A percentile compares a stretch with the other conserved stretches of the same genome.
phyloP scores from a whole-genome alignment of 345 rosid species.

The Stellera chamaejasme region DNA sequence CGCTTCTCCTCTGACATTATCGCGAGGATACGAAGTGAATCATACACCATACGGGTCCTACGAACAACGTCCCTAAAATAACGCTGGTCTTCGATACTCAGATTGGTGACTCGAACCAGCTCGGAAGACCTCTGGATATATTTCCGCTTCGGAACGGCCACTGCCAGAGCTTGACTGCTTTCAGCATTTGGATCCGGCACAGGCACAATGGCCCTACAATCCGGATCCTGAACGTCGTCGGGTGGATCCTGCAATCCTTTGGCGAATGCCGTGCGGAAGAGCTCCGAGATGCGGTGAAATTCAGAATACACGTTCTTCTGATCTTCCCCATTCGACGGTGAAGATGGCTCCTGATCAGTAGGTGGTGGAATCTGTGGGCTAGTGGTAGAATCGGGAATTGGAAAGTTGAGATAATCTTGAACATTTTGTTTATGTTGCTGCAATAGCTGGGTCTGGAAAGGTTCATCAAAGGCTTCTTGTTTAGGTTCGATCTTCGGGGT shows the following conservation, averaged over 20 bases:
- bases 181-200: constrained; percentile 14
- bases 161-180: not conserved
- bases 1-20: constrained; percentile 31
- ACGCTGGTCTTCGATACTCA: constrained; percentile 44
- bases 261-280: constrained; percentile 52
- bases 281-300: constrained; percentile 41
- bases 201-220: constrained; percentile 53
- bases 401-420: no score
- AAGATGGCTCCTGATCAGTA: no score
- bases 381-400: constrained; percentile 9
- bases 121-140: constrained; percentile 40
- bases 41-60: constrained; percentile 56
- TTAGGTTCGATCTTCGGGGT: constrained; percentile 45
- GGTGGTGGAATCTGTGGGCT: constrained; percentile 21
- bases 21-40: constrained; percentile 40
- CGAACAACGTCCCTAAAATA: constrained; percentile 55
- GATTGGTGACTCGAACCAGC: constrained; percentile 69
- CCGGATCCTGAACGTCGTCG: constrained; percentile 28
- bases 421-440: no score
- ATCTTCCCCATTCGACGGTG: constrained; percentile 8
- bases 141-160: constrained; percentile 19
- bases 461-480: constrained; percentile 43
- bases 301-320: constrained; percentile 39
- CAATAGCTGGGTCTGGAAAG: constrained; percentile 10
- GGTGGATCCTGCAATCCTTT: constrained; percentile 22